Evolutionary conservation across 2,329 filamentous ascomycete species (phyloP).

Genomic region (Zopfia rhizophila): DNA sequence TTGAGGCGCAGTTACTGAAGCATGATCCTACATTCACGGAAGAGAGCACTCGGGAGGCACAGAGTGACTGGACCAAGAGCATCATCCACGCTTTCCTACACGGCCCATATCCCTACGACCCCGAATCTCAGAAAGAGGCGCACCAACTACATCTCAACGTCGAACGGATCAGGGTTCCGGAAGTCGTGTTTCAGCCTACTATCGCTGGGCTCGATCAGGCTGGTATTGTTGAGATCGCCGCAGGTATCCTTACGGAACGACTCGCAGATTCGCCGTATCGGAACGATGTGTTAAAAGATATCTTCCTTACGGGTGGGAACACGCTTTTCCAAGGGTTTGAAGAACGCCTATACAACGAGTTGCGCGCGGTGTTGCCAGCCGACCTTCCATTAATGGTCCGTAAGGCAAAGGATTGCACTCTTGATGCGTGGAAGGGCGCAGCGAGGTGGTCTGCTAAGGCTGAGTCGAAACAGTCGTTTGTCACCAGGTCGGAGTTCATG

Average conservation of each 20-base stretch:
- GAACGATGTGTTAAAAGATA: slow-evolving; percentile 79
- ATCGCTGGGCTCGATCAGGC: slow-evolving; percentile 95
- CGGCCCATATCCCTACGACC: slow-evolving; percentile 86
- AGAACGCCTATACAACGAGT: slow-evolving; percentile 77
- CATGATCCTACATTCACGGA: slow-evolving; percentile 92
- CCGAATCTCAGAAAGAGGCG: slow-evolving; percentile 79
- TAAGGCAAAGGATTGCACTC: slow-evolving; percentile 76
- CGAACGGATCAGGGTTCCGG: slow-evolving; percentile 91
- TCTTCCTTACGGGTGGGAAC: slow-evolving; percentile 96
- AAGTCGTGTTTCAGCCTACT: slow-evolving; percentile 90
- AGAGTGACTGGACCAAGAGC: slow-evolving; percentile 94
- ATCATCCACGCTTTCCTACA: slow-evolving; percentile 90
- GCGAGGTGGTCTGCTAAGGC: slow-evolving; percentile 79
- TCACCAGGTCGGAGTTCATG: slow-evolving; percentile 83
- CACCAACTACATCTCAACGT: slow-evolving; percentile 96
- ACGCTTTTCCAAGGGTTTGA: slow-evolving; percentile 89
- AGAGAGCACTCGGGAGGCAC: slow-evolving; percentile 89
- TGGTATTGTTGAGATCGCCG: slow-evolving; percentile 89
- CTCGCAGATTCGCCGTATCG: slow-evolving; percentile 68
- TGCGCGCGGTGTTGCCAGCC: slow-evolving; percentile 77
- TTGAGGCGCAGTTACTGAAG: slow-evolving; percentile 86
- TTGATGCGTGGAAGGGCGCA: slow-evolving; percentile 95
- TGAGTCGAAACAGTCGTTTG: slow-evolving; percentile 70
- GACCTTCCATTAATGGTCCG: slow-evolving; percentile 75
- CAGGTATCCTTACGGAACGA: slow-evolving; percentile 87